Conservation (phyloP, 139 green algal species). For the Picochlorum costavermella region DNA sequence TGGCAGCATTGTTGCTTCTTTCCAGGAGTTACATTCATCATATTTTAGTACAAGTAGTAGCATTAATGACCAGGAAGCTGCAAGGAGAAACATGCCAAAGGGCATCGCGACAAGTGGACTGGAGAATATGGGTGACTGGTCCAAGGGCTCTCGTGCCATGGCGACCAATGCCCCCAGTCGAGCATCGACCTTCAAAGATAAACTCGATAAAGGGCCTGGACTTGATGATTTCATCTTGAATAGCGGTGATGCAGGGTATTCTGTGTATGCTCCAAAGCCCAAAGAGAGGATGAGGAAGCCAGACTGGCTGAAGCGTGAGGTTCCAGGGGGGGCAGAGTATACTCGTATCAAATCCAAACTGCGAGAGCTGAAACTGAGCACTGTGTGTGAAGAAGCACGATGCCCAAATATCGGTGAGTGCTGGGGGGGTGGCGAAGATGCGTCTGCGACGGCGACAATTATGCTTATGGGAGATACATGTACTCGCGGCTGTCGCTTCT, state of each 20-base stretch:
- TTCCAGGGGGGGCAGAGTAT: constrained; percentile 83
- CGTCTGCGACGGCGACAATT: constrained; percentile 96
- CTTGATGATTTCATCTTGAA: constrained; percentile 62
- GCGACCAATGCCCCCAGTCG: too few species aligned
- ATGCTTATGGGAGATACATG: constrained; percentile 91
- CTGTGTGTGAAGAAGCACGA: constrained; percentile 86
- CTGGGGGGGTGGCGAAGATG: constrained; percentile 68
- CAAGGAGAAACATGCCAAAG: too few species aligned
- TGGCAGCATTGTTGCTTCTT: too few species aligned
- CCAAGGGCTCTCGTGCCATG: too few species aligned
- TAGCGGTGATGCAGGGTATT: constrained; percentile 47
- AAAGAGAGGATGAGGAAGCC: constrained; percentile 87
- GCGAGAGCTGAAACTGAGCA: constrained; percentile 81
- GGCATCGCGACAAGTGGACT: too few species aligned
- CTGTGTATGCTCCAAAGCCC: constrained; percentile 64
- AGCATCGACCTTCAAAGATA: neutral
- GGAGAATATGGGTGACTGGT: too few species aligned
- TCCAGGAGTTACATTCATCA: too few species aligned
- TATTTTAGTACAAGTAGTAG: too few species aligned
- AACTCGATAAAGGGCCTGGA: constrained; percentile 39
- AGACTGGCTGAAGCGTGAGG: constrained; percentile 91
- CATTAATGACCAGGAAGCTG: too few species aligned
- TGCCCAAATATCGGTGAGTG: constrained; percentile 72
- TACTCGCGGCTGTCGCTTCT: constrained; percentile 74
- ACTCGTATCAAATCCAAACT: constrained; percentile 81